Conservation (phyloP, 164 flowering plant genomes). For the Nelumbo lutea region DNA sequence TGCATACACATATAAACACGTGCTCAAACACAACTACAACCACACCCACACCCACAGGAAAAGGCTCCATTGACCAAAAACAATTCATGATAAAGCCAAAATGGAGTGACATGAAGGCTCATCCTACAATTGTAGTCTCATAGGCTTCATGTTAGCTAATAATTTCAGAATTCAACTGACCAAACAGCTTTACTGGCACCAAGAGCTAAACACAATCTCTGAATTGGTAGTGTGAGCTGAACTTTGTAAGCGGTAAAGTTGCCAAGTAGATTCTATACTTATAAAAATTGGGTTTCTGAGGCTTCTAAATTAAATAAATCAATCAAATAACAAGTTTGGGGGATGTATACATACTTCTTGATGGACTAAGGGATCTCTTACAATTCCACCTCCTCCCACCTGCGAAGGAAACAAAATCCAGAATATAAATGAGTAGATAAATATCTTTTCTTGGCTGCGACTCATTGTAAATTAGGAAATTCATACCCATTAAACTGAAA, state of each 20-base stretch:
- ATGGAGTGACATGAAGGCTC: background rate
- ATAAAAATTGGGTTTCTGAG: background rate
- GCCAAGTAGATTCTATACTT: background rate
- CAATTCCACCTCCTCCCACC: conserved; percentile 96
- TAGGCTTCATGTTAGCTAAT: background rate
- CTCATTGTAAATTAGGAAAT: no score
- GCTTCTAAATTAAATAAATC: background rate
- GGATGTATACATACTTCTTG: conserved; percentile 53
- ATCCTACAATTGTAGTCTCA: background rate
- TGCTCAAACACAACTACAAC: no score
- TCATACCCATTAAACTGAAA: no score
- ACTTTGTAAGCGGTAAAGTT: no score
- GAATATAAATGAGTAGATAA: background rate
- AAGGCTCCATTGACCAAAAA: no score
- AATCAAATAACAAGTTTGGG: background rate
- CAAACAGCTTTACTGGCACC: background rate
- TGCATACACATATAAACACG: no score
- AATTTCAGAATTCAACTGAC: background rate
- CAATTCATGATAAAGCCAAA: background rate
- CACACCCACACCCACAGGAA: no score
- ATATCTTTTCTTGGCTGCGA: background rate
- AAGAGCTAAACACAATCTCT: background rate
- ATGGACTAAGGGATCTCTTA: conserved; percentile 88
- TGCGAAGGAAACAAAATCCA: conserved; percentile 20
- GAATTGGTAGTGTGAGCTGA: background rate